phyloP scores from a whole-genome alignment of 768 basidiomycete species.

The Amanita fuliginea region DNA sequence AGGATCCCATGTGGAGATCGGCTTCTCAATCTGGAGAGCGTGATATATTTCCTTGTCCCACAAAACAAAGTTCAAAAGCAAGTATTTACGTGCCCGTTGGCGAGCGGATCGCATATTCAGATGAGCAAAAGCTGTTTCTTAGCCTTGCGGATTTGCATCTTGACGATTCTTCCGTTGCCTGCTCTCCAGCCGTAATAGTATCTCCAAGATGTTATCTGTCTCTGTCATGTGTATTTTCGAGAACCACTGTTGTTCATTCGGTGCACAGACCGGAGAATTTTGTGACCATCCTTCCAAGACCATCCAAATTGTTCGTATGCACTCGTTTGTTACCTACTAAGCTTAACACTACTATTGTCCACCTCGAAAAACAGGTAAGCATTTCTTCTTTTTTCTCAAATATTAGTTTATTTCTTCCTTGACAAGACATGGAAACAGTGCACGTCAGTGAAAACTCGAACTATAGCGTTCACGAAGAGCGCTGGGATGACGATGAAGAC shows the following conservation, averaged over 20 bases:
- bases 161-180: conserved; percentile 32
- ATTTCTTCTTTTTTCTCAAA: too few relatives aligned
- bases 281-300: conserved; percentile 83
- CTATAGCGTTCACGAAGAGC: too few relatives aligned
- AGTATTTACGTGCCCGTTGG: conserved; percentile 46
- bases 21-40: conserved; percentile 29
- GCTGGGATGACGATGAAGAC: too few relatives aligned
- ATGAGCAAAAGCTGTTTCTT: conserved; percentile 40
- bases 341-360: too few relatives aligned
- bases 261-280: conserved; percentile 70
- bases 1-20: conserved; percentile 43
- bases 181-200: conserved; percentile 87
- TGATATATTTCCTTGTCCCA: conserved; percentile 17
- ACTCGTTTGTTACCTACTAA: too few relatives aligned
- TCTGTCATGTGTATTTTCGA: conserved; percentile 80
- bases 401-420: too few relatives aligned
- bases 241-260: conserved; percentile 77
- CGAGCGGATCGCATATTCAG: conserved; percentile 51
- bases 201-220: conserved; percentile 85
- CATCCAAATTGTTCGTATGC: conserved; percentile 82
- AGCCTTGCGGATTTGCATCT: conserved; percentile 29
- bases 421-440: too few relatives aligned
- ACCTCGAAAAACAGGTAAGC: too few relatives aligned
- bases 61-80: conserved; percentile 31
- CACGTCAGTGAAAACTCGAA: too few relatives aligned